Conservation (phyloP, 139 green algal genomes). For the Chlorella vulgaris region DNA sequence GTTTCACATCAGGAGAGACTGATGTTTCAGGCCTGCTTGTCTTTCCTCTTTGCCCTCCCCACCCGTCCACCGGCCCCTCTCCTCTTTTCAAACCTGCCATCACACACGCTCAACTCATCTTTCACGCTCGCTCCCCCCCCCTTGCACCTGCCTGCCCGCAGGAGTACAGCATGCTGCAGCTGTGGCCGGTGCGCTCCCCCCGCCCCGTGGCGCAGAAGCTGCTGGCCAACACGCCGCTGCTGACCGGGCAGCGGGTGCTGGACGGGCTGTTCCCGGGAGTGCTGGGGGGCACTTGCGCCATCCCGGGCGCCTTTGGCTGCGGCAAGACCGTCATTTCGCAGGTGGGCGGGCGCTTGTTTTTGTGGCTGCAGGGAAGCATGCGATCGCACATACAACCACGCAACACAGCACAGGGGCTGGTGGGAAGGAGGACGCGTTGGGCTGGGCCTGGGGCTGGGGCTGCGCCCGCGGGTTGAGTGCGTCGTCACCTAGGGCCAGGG, state of each 20-base stretch:
- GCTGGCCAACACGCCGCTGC: slow-evolving; percentile 93
- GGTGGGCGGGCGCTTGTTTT: slow-evolving; percentile 3
- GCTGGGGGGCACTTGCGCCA: slow-evolving; percentile 96
- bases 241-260: slow-evolving; percentile 98
- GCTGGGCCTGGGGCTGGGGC: no score
- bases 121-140: background rate
- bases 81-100: no score
- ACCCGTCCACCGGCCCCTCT: no score
- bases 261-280: slow-evolving; percentile 98
- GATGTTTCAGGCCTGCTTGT: no score
- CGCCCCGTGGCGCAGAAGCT: slow-evolving; percentile 95
- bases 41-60: no score
- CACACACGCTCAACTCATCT: background rate
- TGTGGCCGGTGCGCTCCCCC: slow-evolving; percentile 95
- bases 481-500: no score
- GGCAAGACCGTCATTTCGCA: slow-evolving; percentile 99
- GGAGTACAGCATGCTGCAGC: slow-evolving; percentile 96
- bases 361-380: background rate
- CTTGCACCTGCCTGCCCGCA: slow-evolving; percentile 31
- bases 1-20: no score
- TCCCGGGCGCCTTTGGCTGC: slow-evolving; percentile 98
- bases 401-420: no score
- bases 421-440: no score
- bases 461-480: no score
- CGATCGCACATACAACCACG: no score